These are phyloP conservation scores for Actinomucor elegans DNA, from an alignment of 371 early-diverging fungal species.

Conservation along the genomic window DNA sequence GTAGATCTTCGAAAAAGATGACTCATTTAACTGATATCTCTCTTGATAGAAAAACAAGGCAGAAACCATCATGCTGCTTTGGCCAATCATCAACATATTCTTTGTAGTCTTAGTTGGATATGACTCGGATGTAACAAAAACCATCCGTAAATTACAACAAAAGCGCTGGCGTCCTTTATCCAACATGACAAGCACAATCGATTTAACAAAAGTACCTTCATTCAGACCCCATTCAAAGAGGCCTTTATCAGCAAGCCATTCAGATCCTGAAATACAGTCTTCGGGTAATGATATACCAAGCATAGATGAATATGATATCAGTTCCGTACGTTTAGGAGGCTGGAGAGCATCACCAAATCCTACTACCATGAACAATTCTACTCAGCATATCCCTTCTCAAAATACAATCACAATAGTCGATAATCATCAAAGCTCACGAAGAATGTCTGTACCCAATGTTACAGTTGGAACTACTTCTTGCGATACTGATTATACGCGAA, in stretches of 20 bases:
- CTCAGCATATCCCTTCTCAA: no score
- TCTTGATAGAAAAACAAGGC: constrained; percentile 9
- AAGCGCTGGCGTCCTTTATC: constrained; percentile 11
- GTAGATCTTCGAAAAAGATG: neutral
- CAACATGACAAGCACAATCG: constrained; percentile 11
- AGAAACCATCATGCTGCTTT: constrained; percentile 28
- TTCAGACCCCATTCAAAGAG: neutral
- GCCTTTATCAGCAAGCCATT: neutral
- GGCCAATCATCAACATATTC: constrained; percentile 39
- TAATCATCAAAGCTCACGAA: no score
- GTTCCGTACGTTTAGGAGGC: neutral
- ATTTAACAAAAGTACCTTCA: constrained; percentile 1
- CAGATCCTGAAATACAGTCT: neutral
- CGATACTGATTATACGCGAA: constrained; percentile 14
- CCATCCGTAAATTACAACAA: constrained; percentile 22
- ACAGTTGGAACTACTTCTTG: constrained; percentile 1
- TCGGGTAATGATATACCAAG: neutral
- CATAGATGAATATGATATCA: neutral
- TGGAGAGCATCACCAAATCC: constrained; percentile 5
- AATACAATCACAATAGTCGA: no score
- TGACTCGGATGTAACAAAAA: constrained; percentile 40
- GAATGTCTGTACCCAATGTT: neutral
- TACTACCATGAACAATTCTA: no score
- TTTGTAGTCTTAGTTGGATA: constrained; percentile 42
- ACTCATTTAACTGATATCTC: no score